Evolutionary conservation across 306 rosid genomes (phyloP), one percentile per base, ranked within the genome.

Genomic region (Acacia crassicarpa): DNA sequence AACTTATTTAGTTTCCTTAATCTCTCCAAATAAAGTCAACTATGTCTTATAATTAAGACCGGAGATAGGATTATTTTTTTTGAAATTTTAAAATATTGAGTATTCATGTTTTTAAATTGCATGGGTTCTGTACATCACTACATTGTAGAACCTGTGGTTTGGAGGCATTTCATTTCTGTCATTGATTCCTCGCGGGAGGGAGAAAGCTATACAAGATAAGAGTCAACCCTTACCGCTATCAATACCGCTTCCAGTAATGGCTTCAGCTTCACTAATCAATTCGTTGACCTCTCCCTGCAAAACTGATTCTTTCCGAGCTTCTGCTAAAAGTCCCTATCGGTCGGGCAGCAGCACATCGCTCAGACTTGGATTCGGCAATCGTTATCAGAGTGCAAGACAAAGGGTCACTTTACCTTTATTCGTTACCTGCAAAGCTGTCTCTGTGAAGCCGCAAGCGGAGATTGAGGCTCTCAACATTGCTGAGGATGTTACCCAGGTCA

Each of bases 381-480:
- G 6, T 75, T 69, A 33, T 41, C 79, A 4, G 76, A 67, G 10
- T 79, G 16, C 41, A 6, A 77, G 58, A 2, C 49, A 79, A 23
- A 80, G 80, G 51, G 46, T 84, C 82, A 81, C 79, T 70, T 80
- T 91, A 0, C 9, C 85, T 84, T 71, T 74, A 51, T 67, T 85
- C 45, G 78, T 89, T 66, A 79, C 86, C 73, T 92, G 97, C 91
- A 89, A 95, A 85, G 97, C 94, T 16, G 91, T 87, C 11, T 88
- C 97, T 9, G 84, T 89, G 71, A 81, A 81, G 68, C 77, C 94
- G 6, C 90, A 83, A 71, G 89, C 94, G 8, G 88, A 81, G 46
- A 78, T 85, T 38, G 98, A 93, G 71, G 98, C 92, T 82, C 98
- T 94, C 79, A 94, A 94, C 92, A 88, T 94, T 75, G 98, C 98